phyloP scores from a whole-genome alignment of 202 grass and related monocot species.

The Eragrostis tef region DNA sequence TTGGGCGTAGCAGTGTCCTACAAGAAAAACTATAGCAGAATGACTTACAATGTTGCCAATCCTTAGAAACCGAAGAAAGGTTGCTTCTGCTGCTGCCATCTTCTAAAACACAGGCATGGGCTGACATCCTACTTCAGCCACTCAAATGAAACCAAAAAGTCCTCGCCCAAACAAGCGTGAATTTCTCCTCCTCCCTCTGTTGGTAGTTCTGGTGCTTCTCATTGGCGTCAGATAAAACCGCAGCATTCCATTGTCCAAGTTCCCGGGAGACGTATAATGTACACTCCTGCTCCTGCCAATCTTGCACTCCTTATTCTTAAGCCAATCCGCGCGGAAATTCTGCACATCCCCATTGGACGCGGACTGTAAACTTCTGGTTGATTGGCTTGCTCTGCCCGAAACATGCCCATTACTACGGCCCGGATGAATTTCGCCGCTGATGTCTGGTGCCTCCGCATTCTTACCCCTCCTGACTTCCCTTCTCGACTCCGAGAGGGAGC shows the following conservation, averaged over 20 bases:
- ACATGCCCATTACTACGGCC: slow-evolving; percentile 42
- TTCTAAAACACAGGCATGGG: slow-evolving; percentile 55
- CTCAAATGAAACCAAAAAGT: slow-evolving; percentile 76
- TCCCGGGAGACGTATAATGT: slow-evolving; percentile 87
- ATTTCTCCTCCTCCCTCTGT: slow-evolving; percentile 71
- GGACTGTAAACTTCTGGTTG: slow-evolving; percentile 40
- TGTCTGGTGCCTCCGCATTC: slow-evolving; percentile 51
- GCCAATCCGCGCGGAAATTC: slow-evolving; percentile 58
- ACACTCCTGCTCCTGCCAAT: slow-evolving; percentile 94
- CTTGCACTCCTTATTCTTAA: slow-evolving; percentile 62
- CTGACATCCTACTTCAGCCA: slow-evolving; percentile 39
- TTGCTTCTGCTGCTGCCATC: slow-evolving; percentile 63
- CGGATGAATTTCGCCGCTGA: slow-evolving; percentile 34
- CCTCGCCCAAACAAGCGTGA: slow-evolving; percentile 62
- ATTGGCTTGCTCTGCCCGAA: slow-evolving; percentile 44
- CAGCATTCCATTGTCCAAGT: slow-evolving; percentile 86
- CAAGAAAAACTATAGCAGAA: slow-evolving; percentile 37
- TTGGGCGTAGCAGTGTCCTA: slow-evolving; percentile 44
- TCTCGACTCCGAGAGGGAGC: slow-evolving; percentile 75
- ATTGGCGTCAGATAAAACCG: slow-evolving; percentile 95
- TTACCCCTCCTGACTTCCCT: slow-evolving; percentile 58
- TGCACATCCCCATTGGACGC: slow-evolving; percentile 47
- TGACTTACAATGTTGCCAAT: slow-evolving; percentile 45
- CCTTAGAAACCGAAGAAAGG: slow-evolving; percentile 49
- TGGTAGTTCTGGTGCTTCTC: slow-evolving; percentile 59